Evolutionary conservation across 2,329 filamentous ascomycete species (phyloP).

Genomic region (Metarhizium sp.): DNA sequence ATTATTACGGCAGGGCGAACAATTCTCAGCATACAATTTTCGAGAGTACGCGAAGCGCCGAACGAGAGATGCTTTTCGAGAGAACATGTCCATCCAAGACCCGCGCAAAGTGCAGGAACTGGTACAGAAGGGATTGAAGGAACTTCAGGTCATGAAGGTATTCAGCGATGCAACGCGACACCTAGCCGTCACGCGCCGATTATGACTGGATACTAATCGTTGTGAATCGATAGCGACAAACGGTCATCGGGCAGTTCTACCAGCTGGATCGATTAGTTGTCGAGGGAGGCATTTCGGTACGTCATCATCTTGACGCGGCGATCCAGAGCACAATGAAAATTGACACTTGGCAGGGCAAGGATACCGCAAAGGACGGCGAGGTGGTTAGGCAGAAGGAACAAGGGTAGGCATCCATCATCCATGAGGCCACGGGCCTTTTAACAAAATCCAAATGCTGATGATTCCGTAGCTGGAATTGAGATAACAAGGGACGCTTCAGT

Average conservation of each 20-base stretch:
- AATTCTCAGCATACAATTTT: constrained; percentile 96
- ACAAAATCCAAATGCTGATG: neutral
- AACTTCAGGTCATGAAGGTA: constrained; percentile 87
- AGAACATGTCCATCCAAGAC: constrained; percentile 66
- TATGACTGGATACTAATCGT: constrained; percentile 9
- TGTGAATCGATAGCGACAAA: constrained; percentile 65
- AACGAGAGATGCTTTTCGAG: constrained; percentile 83
- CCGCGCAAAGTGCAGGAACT: constrained; percentile 74
- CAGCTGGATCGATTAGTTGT: constrained; percentile 87
- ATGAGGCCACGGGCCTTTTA: no score
- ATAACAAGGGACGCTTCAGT: neutral
- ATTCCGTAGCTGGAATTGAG: constrained; percentile 7
- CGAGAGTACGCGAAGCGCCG: constrained; percentile 89
- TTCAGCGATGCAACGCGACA: constrained; percentile 7
- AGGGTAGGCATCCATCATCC: constrained; percentile 44
- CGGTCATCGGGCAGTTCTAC: constrained; percentile 89
- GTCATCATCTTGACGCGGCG: neutral
- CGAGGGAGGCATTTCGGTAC: constrained; percentile 72
- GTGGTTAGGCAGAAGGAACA: constrained; percentile 71
- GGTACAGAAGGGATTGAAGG: constrained; percentile 78
- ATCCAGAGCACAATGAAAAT: constrained; percentile 9
- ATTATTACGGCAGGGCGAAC: constrained; percentile 72
- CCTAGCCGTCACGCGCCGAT: no score
- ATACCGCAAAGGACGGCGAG: constrained; percentile 54
- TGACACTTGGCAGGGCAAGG: constrained; percentile 47